A percentile compares a stretch with the other conserved stretches of the same genome.
Conservation (phyloP, 2,329 filamentous ascomycete species). For the Diaporthe australafricana region DNA sequence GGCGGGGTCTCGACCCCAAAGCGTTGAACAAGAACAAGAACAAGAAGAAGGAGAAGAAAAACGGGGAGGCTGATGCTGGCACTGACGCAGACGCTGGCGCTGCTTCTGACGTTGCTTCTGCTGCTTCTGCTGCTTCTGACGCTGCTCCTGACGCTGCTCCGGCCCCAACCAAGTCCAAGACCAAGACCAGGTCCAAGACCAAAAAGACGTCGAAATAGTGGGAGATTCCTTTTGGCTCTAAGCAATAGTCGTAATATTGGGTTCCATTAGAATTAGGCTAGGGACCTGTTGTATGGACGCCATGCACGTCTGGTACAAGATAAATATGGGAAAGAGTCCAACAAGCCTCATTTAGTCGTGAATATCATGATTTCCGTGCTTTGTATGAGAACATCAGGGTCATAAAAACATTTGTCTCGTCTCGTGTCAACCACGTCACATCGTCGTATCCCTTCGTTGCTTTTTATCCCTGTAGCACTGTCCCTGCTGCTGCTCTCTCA, state of each 20-base stretch:
- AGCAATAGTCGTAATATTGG: conserved; percentile 32
- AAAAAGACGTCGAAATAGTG: conserved; percentile 32
- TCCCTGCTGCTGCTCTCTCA: not conserved
- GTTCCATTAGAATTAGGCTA: conserved; percentile 29
- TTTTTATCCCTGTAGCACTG: not conserved
- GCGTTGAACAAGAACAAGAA: conserved; percentile 56
- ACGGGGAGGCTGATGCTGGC: not conserved
- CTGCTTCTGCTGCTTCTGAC: not conserved
- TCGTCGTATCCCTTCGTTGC: not conserved
- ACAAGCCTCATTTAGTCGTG: conserved; percentile 4
- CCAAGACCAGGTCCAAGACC: conserved; percentile 19
- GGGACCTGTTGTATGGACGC: not conserved
- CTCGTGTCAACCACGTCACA: not conserved
- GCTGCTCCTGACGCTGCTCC: not conserved
- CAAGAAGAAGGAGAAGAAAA: conserved; percentile 35
- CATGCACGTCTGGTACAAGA: not conserved
- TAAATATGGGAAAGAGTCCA: conserved; percentile 6
- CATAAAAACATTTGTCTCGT: not conserved
- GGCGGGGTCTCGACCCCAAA: conserved; percentile 79
- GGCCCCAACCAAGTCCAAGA: conserved; percentile 9
- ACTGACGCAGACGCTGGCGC: not conserved
- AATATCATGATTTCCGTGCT: not conserved
- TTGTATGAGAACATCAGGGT: not conserved
- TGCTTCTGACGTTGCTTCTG: no score
- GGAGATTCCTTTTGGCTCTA: conserved; percentile 35